A percentile compares a stretch with the other conserved stretches of the same genome.
These are phyloP conservation scores for Aureococcus anophagefferens DNA, from an alignment of 108 stramenopile species.

Conservation along the genomic window DNA sequence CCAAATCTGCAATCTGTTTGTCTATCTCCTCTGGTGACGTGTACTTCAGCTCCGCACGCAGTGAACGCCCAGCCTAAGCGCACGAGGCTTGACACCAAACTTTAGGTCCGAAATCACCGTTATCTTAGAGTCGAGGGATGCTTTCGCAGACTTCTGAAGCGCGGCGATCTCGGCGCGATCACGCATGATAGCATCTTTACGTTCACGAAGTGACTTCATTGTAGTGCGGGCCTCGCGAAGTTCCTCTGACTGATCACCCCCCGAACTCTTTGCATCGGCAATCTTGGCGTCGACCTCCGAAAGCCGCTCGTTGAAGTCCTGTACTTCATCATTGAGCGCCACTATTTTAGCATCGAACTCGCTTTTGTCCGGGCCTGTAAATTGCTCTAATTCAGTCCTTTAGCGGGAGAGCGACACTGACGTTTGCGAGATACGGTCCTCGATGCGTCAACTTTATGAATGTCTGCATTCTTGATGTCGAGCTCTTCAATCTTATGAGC, in stretches of 20 bases:
- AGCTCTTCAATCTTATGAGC: no score
- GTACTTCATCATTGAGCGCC: conserved; percentile 49
- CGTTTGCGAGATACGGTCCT: no score
- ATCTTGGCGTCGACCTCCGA: conserved; percentile 50
- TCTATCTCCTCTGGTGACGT: conserved; percentile 70
- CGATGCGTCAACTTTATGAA: no score
- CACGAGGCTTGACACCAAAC: conserved; percentile 15
- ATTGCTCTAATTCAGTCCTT: background rate
- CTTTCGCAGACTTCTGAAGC: conserved; percentile 53
- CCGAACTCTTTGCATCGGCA: conserved; percentile 36
- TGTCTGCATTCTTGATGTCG: no score
- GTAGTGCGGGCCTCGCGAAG: conserved; percentile 43
- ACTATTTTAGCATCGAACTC: conserved; percentile 51
- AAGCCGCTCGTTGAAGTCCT: conserved; percentile 49
- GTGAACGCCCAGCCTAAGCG: no score
- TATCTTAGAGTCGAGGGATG: conserved; percentile 46
- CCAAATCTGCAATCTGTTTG: conserved; percentile 62
- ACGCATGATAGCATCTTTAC: conserved; percentile 62
- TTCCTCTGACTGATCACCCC: conserved; percentile 32
- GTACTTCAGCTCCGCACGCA: conserved; percentile 52
- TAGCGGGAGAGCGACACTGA: no score
- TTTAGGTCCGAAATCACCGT: conserved; percentile 47
- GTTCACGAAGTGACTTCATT: conserved; percentile 44
- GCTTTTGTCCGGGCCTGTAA: conserved; percentile 21
- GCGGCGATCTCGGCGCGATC: conserved; percentile 67